Evolutionary conservation across 306 rosid species (phyloP), one percentile per base, ranked within the genome.

Genomic region (Begonia masoniana): DNA sequence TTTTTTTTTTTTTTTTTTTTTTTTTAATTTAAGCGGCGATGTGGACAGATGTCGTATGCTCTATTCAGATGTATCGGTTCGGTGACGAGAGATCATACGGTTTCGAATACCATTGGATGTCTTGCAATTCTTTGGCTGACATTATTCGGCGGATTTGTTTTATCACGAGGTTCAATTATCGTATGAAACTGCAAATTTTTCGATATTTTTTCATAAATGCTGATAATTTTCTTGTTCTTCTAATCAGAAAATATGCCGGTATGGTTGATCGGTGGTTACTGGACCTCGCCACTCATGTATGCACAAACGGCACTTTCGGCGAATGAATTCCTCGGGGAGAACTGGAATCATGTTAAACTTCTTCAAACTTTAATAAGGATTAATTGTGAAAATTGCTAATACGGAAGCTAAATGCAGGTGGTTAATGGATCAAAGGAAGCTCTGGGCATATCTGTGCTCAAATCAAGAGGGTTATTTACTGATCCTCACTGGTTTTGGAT

Each of bases 201-300:
- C 0, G 15, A 2, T 19, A 55, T 51, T 39, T 51, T 15, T 47
- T 5, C 13, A 21, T 61, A 43, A 9, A 26, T 24, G 12, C 17
- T 61, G 13, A 14, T 47, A 31, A 14, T 10, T 48, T 26, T 50
- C 21, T 61, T 51, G 17, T n/a, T 21, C 24, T 21, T 2, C 24
- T 21, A 21, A 21, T 42, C 71, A 87, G 96, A 81, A 43, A 55
- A 72, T 65, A 78, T 81, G 68, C 71, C 60, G 57, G 67, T 71
- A 62, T 87, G 91, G 91, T 79, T 78, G 75, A 3, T 70, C 14
- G 83, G 96, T 89, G 96, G 96, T 51, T 81, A 83, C 39, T 87
- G 84, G 87, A 47, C 76, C 58, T 87, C 96, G 13, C 96, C 94
- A 4, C 52, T 87, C 65, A 78, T 82, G 84, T 83, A 87, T 66